phyloP scores from a whole-genome alignment of 257 asterid genomes.

The Buddleja alternifolia region DNA sequence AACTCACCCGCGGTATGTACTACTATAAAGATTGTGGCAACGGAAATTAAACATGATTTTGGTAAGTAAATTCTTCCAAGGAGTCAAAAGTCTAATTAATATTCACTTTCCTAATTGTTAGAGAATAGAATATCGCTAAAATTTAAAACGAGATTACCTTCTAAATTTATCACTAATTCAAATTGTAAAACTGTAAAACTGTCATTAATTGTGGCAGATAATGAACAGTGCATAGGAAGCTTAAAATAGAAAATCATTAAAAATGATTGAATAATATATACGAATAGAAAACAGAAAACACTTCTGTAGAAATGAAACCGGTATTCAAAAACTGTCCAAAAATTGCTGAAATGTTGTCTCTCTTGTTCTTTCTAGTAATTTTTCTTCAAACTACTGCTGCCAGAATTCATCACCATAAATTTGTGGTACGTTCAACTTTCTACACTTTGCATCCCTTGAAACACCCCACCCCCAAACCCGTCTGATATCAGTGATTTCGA shows the following conservation, averaged over 20 bases:
- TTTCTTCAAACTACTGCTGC: constrained; percentile 30
- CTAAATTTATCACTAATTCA: neutral
- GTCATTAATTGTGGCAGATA: constrained; percentile 21
- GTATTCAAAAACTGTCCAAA: constrained; percentile 9
- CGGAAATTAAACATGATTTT: no score
- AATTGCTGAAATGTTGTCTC: constrained; percentile 16
- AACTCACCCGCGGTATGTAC: no score
- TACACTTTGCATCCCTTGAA: neutral
- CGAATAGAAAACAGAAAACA: neutral
- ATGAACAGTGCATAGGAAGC: neutral
- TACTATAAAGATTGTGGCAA: no score
- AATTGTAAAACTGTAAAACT: neutral
- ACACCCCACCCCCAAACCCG: no score
- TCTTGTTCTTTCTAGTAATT: constrained; percentile 23
- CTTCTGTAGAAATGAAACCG: constrained; percentile 6
- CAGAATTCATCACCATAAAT: constrained; percentile 43
- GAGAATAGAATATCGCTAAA: neutral
- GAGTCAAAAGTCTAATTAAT: no score
- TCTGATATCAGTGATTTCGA: no score
- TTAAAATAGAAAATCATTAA: neutral
- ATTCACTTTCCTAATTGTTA: no score
- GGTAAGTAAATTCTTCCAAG: no score
- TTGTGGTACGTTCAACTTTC: constrained; percentile 40
- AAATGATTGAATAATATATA: neutral
- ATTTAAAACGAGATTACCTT: neutral